Percentiles rank a stretch among this genome's conserved stretches.
phyloP scores from a whole-genome alignment of 2,329 filamentous ascomycete species.

The Fusarium fujikuroi region DNA sequence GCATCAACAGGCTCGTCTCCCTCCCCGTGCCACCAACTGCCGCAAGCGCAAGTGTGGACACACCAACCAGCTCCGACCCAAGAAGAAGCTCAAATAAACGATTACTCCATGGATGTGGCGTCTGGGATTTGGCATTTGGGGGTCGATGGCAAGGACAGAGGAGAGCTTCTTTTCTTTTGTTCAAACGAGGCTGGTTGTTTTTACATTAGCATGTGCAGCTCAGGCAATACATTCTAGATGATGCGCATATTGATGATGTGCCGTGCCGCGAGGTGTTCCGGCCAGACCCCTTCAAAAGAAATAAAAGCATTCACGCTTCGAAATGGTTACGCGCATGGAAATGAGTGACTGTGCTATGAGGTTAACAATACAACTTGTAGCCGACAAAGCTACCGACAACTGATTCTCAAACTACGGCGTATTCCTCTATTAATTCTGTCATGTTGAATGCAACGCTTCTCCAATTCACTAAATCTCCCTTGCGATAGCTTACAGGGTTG shows the following conservation, averaged over 20 bases:
- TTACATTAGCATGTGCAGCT: slow-evolving; percentile 54
- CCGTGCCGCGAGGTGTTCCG: slow-evolving; percentile 35
- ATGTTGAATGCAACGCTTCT: neutral
- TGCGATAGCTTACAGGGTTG: neutral
- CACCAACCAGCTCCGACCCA: slow-evolving; percentile 99
- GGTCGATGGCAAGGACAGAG: slow-evolving; percentile 50
- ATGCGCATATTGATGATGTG: slow-evolving; percentile 46
- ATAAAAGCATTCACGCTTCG: slow-evolving; percentile 39
- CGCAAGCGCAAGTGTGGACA: slow-evolving; percentile 99
- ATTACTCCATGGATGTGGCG: slow-evolving; percentile 56
- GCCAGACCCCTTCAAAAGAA: slow-evolving; percentile 36
- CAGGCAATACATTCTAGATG: slow-evolving; percentile 53
- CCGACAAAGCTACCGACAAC: neutral
- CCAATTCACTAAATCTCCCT: neutral
- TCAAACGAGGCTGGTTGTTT: slow-evolving; percentile 53
- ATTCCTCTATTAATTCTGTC: neutral
- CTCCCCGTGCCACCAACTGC: slow-evolving; percentile 99
- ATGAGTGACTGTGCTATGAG: neutral
- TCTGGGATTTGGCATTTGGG: slow-evolving; percentile 58
- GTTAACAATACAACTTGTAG: neutral
- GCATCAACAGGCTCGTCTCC: slow-evolving; percentile 76
- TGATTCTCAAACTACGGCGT: too few relatives aligned
- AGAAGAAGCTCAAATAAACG: slow-evolving; percentile 97
- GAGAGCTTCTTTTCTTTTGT: slow-evolving; percentile 47
- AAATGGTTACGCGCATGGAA: neutral